phyloP scores from a whole-genome alignment of 176 grass and related monocot genomes.

The Hordeum marinum region DNA sequence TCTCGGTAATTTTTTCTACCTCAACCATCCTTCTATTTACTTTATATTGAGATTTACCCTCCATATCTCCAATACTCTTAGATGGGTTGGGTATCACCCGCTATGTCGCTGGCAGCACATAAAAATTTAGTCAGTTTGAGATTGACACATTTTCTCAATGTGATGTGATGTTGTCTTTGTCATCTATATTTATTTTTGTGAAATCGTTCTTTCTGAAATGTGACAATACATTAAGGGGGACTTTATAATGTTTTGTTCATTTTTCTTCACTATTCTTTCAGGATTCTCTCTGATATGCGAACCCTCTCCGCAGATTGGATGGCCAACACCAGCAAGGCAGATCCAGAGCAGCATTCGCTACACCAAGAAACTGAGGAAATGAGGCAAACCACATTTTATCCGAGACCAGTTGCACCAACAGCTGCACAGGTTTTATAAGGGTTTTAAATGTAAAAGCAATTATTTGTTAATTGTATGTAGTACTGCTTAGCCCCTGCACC shows the following conservation, averaged over 20 bases:
- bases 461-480: slow-evolving; percentile 10
- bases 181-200: not conserved
- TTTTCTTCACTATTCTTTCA: slow-evolving; percentile 56
- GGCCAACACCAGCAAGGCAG: slow-evolving; percentile 85
- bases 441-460: not conserved
- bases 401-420: slow-evolving; percentile 95
- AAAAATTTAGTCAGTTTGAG: not conserved
- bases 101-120: not conserved
- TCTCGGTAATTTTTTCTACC: slow-evolving; percentile 67
- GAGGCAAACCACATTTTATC: slow-evolving; percentile 77
- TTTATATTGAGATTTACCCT: slow-evolving; percentile 1
- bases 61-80: slow-evolving; percentile 4
- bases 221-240: slow-evolving; percentile 10
- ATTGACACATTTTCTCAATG: not conserved
- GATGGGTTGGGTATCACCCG: not conserved
- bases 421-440: slow-evolving; percentile 71
- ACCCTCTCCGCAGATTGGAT: slow-evolving; percentile 98
- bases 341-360: slow-evolving; percentile 60
- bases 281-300: slow-evolving; percentile 98
- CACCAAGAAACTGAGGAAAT: slow-evolving; percentile 81
- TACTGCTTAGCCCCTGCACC: not conserved
- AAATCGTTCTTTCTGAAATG: not conserved
- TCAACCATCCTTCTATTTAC: slow-evolving; percentile 19
- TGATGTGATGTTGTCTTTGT: not conserved
- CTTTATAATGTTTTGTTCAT: slow-evolving; percentile 16